phyloP scores from a whole-genome alignment of 2,329 filamentous ascomycete species.

The Ilyonectria robusta region DNA sequence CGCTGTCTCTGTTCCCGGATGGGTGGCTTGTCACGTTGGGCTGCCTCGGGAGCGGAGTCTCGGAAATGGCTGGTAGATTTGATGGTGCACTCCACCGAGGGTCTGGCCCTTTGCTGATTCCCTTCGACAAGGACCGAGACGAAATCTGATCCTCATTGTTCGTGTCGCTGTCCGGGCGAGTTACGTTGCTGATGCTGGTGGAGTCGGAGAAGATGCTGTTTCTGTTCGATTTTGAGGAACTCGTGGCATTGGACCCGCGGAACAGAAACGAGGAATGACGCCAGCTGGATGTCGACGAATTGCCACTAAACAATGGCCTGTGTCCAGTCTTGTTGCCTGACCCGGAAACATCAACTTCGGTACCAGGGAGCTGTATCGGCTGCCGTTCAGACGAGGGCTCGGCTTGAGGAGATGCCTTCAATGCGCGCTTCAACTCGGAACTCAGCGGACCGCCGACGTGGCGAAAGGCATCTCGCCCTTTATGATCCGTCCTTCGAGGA shows the following conservation, averaged over 20 bases:
- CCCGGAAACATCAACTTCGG: background rate
- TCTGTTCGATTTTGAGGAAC: slow-evolving; percentile 1
- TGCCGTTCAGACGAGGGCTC: background rate
- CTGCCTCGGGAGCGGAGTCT: background rate
- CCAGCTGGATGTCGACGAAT: background rate
- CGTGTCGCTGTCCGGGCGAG: background rate
- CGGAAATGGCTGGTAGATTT: slow-evolving; percentile 1
- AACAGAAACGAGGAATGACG: background rate
- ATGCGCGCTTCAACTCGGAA: slow-evolving; percentile 1
- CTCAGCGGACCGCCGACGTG: background rate
- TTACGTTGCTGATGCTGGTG: background rate
- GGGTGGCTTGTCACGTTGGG: too few relatives aligned
- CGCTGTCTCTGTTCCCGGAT: too few relatives aligned
- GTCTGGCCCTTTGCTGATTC: background rate
- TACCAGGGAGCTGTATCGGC: background rate
- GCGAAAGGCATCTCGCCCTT: slow-evolving; percentile 6
- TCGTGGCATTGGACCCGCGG: slow-evolving; percentile 1
- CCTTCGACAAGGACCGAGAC: background rate
- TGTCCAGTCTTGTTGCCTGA: background rate
- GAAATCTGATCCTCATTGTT: background rate
- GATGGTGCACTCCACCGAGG: background rate
- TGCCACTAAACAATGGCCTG: background rate
- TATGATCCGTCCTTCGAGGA: background rate
- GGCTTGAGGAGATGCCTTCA: background rate
- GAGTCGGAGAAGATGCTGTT: background rate